Evolutionary conservation across 805 yeast species (phyloP), one percentile per base, ranked within the genome.

Genomic region (Saccharomycopsis sp.): DNA sequence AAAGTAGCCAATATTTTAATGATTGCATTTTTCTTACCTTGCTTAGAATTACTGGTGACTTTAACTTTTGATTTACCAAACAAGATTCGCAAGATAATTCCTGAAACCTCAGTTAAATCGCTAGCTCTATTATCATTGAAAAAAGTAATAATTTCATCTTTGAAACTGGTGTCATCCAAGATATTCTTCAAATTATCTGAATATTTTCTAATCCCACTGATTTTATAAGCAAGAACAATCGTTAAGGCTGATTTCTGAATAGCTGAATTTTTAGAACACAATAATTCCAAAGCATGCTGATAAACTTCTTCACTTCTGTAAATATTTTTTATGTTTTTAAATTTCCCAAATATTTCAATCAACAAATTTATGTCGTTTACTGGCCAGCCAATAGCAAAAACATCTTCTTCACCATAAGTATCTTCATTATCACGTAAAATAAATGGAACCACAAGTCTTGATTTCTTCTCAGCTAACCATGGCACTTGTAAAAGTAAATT

Each of bases 61-160:
- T 79, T 70, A 1, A 81, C 72, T 61, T 86, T 94, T 6, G 88
- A 86, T 46, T 95, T 72, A 6, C 97, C 97, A 61, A 81, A 90
- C 9, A 40, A 40, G 21, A 93, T 81, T 53, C 96, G 66, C 40
- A 88, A 58, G 3, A 88, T 71, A 24, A 85, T 56, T 1, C 94
- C 93, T 74, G 87, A 75, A 2, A 90, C 70, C 1, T 51, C 60
- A 2, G 59, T 65, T 13, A 72, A 65, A 57, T 93, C 97, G 2
- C 67, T 67, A 2, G 70, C 61, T 3, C 64, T 68, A 6, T 77
- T 72, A 4, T 72, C 77, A 17, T 71, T 66, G 16, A 85, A 63
- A 32, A 93, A 71, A 14, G 71, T 74, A 17, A 84, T 68, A 24
- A 89, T 65, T 61, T 89, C 97, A 62, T 93, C 98, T 47, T 87